Evolutionary conservation across 2,329 filamentous ascomycete species (phyloP).

Genomic region (Diplodia seriata): DNA sequence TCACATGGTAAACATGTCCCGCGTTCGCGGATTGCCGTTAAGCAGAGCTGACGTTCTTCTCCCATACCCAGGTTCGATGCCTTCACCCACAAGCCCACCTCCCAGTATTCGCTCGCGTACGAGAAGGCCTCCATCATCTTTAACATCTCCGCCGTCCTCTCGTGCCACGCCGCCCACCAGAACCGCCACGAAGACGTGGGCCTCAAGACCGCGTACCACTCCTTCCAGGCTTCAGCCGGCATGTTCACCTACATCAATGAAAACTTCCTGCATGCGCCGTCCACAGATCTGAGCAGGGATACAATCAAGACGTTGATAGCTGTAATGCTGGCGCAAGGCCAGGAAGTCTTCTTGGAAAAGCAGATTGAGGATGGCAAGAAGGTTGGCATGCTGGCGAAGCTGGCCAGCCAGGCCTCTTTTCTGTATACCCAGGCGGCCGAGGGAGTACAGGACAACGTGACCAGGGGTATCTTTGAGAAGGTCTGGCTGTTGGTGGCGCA

Average conservation of each 20-base stretch:
- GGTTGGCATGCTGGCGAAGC: constrained; percentile 85
- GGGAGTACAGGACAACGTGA: constrained; percentile 90
- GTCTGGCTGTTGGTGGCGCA: constrained; percentile 86
- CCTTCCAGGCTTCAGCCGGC: constrained; percentile 95
- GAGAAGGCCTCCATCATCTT: constrained; percentile 99
- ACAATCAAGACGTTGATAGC: constrained; percentile 94
- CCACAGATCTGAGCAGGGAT: constrained; percentile 91
- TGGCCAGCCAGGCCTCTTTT: constrained; percentile 88
- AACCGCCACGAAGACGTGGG: constrained; percentile 90
- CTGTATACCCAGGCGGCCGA: constrained; percentile 88
- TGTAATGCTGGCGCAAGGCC: constrained; percentile 92
- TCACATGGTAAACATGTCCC: constrained; percentile 77
- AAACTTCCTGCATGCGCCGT: constrained; percentile 97
- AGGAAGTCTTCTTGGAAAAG: constrained; percentile 97
- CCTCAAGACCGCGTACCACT: constrained; percentile 96
- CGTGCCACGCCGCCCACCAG: constrained; percentile 92
- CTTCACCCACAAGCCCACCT: constrained; percentile 98
- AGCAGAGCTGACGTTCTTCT: not conserved
- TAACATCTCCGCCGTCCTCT: constrained; percentile 97
- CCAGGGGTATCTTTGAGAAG: constrained; percentile 90
- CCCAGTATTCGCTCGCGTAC: constrained; percentile 94
- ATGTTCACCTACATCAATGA: constrained; percentile 99
- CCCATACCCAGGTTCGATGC: constrained; percentile 82
- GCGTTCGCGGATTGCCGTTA: not conserved
- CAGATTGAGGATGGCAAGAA: constrained; percentile 94